Base-by-base conservation (phyloP, 1,139 yeast genomes). In the Taphrina wiesneri region DNA sequence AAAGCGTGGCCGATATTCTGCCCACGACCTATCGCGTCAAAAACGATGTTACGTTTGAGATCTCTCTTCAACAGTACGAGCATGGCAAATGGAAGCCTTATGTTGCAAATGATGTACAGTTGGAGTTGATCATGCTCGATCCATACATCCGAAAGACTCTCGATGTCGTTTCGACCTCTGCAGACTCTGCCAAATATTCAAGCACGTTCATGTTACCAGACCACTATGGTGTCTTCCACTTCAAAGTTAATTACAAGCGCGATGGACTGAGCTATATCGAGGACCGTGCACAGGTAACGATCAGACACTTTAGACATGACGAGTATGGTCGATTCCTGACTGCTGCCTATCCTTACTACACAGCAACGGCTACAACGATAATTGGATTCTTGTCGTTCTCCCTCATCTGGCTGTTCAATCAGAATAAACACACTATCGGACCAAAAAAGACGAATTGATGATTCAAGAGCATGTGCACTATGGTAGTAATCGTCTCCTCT, bases 171-270 rank as follows among this genome's bases (percentile, higher is more conserved):
- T 67, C 69, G 0, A 73, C 71, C 11, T 74, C 73, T 34, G 75
- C 72, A 34, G 70, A 71, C 3, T 75, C 80, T 1, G 81, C 82
- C 34, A 74, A 78, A 39, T 86, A 85, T 72, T 76, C 81, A 6
- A 77, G 83, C 1, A 79, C 82, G 60, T 90, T 95, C 77, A 82
- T 83, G 65, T 78, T 91, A 59, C 99, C 99, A 25, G 98, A 93
- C 76, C 97, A 92, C 74, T 96, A 93, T 75, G 99, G 99, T 67
- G 88, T 93, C 84, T 95, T 91, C 78, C 90, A 97, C 2, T 90
- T 90, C 77, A 83, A 83, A 70, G 81, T 89, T 61, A 88, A 88
- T 73, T 92, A 92, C 79, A 84, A 84, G 76, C 85, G 96, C 74
- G 80, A 84, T n/a, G 98, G 98, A 7, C 80, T 83, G 71, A 82